Evolutionary conservation across 2,329 filamentous ascomycete species (phyloP).

Genomic region (Immersiporthe knoxdaviesiana): DNA sequence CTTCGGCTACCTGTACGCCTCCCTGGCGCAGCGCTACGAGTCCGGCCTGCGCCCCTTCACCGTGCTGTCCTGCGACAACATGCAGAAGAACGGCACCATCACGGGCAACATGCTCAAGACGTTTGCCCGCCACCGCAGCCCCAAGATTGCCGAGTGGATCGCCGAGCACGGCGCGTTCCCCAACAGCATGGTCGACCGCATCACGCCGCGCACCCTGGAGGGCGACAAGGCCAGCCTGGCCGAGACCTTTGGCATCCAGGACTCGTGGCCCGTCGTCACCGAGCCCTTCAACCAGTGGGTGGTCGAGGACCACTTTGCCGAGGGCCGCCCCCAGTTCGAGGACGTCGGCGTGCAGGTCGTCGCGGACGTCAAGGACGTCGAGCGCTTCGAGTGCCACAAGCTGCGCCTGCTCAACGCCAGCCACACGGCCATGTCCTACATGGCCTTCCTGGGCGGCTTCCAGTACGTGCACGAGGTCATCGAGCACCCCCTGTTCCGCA

Average conservation of each 20-base stretch:
- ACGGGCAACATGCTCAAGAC: conserved; percentile 55
- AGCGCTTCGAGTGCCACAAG: conserved; percentile 61
- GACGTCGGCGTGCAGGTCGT: conserved; percentile 55
- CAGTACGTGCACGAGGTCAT: conserved; percentile 59
- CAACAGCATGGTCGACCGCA: conserved; percentile 60
- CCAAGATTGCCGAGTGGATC: conserved; percentile 54
- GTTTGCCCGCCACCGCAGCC: conserved; percentile 52
- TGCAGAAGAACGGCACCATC: conserved; percentile 60
- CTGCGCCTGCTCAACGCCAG: conserved; percentile 57
- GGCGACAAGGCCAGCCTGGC: conserved; percentile 50
- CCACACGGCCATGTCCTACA: conserved; percentile 56
- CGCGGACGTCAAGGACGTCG: conserved; percentile 53
- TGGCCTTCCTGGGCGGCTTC: conserved; percentile 55
- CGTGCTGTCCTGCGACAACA: conserved; percentile 59
- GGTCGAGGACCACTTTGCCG: conserved; percentile 55
- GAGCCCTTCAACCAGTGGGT: conserved; percentile 62
- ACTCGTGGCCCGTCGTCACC: conserved; percentile 57
- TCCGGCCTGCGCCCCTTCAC: conserved; percentile 56
- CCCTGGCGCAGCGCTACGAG: conserved; percentile 49
- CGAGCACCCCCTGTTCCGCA: conserved; percentile 49
- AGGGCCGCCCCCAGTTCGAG: conserved; percentile 56
- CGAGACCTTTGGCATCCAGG: conserved; percentile 50
- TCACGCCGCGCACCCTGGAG: conserved; percentile 53
- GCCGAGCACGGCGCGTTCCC: conserved; percentile 52
- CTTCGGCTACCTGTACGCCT: conserved; percentile 57